These are phyloP conservation scores for Leccinum fibrillosum DNA, from an alignment of 768 basidiomycete genomes.

Conservation along the genomic window DNA sequence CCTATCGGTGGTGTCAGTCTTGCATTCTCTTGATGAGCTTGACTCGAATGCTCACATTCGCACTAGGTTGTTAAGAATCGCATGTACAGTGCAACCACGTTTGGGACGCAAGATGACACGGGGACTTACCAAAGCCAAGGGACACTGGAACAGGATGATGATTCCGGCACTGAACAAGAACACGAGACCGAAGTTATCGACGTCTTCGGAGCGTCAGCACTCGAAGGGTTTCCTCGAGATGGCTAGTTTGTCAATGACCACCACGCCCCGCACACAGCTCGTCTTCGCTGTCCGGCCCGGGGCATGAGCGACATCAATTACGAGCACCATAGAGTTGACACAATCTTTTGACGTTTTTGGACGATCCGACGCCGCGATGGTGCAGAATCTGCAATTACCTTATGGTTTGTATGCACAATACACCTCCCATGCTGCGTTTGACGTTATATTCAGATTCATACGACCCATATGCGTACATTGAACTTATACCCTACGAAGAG, in stretches of 20 bases:
- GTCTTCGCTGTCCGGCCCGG: not conserved
- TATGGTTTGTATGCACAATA: conserved; percentile 11
- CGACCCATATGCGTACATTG: not conserved
- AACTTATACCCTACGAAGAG: not conserved
- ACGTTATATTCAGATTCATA: not conserved
- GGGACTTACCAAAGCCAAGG: conserved; percentile 11
- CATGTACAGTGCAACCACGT: conserved; percentile 32
- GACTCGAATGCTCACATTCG: not conserved
- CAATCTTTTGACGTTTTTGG: not conserved
- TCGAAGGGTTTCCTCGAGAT: not conserved
- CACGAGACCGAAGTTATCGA: conserved; percentile 4
- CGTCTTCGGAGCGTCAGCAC: conserved; percentile 7
- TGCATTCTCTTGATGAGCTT: not conserved
- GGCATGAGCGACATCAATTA: not conserved
- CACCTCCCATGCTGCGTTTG: not conserved
- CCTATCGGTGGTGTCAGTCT: conserved; percentile 31
- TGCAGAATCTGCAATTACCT: not conserved
- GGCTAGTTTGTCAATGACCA: conserved; percentile 12
- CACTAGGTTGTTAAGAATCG: conserved; percentile 28
- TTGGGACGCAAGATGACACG: conserved; percentile 26
- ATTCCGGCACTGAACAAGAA: not conserved
- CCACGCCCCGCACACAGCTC: not conserved
- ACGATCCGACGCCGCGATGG: conserved; percentile 1
- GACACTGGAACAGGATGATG: conserved; percentile 2
- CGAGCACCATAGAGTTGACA: not conserved